Conservation (phyloP, 2,329 filamentous ascomycete genomes). For the Neofusicoccum ribis region DNA sequence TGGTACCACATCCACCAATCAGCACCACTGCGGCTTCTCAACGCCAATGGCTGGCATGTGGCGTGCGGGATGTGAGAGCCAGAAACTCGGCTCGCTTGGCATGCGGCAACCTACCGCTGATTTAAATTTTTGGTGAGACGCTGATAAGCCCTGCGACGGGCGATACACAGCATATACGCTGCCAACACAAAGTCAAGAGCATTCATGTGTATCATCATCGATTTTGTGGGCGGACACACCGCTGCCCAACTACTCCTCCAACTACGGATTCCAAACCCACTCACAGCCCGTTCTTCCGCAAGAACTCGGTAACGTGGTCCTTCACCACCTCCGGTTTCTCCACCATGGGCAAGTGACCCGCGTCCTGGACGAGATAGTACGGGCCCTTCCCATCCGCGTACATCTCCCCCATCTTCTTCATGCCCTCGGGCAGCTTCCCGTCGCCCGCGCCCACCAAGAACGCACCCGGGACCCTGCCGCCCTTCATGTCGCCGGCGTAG, state of each 20-base stretch:
- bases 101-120: too few species aligned
- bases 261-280: background rate
- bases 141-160: too few species aligned
- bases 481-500: slow-evolving; percentile 57
- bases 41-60: background rate
- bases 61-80: background rate
- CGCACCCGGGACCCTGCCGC: slow-evolving; percentile 59
- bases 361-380: slow-evolving; percentile 65
- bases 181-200: background rate
- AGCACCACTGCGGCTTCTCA: background rate
- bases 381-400: slow-evolving; percentile 42
- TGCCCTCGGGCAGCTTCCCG: slow-evolving; percentile 73
- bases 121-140: too few species aligned
- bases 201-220: background rate
- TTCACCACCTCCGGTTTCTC: slow-evolving; percentile 72
- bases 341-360: slow-evolving; percentile 83
- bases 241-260: background rate
- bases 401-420: slow-evolving; percentile 68
- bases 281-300: slow-evolving; percentile 3
- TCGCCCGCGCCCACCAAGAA: slow-evolving; percentile 74
- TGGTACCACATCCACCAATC: background rate
- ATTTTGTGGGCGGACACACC: background rate
- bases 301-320: slow-evolving; percentile 61
- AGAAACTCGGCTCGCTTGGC: too few species aligned
- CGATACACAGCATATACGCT: too few species aligned